Conservation (phyloP, 176 grass and related monocot genomes). For the Avena eriantha region DNA sequence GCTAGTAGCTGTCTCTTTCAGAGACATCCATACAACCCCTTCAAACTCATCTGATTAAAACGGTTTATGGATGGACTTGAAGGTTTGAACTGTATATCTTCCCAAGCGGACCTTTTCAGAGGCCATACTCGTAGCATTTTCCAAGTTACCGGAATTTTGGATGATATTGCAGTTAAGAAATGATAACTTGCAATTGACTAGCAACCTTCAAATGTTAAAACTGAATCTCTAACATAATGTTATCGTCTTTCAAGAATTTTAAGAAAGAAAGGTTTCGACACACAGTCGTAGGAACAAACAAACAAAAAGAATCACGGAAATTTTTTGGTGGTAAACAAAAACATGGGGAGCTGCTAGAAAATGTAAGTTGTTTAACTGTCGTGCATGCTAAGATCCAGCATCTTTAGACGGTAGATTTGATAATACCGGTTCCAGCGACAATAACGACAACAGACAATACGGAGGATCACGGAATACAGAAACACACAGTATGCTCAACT, state of each 20-base stretch:
- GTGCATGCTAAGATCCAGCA: background rate
- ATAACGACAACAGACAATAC: background rate
- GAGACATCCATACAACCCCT: background rate
- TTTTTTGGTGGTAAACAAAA: background rate
- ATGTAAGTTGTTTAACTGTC: background rate
- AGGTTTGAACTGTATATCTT: background rate
- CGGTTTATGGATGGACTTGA: background rate
- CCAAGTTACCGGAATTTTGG: background rate
- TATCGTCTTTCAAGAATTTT: background rate
- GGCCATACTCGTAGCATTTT: background rate
- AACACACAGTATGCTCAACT: background rate
- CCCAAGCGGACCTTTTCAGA: background rate
- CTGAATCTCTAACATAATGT: background rate
- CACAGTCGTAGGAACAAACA: background rate
- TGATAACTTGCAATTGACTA: background rate
- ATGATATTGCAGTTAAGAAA: background rate
- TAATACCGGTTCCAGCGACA: background rate
- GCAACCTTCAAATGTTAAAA: background rate
- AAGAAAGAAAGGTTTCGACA: background rate
- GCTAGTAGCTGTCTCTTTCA: background rate
- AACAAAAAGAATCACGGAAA: background rate
- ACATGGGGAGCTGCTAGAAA: background rate
- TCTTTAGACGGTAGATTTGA: background rate
- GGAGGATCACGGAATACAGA: background rate
- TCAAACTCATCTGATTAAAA: background rate